Evolutionary conservation across 2,329 filamentous ascomycete genomes (phyloP), one percentile per base, ranked within the genome.

Genomic region (Apiospora aurea): DNA sequence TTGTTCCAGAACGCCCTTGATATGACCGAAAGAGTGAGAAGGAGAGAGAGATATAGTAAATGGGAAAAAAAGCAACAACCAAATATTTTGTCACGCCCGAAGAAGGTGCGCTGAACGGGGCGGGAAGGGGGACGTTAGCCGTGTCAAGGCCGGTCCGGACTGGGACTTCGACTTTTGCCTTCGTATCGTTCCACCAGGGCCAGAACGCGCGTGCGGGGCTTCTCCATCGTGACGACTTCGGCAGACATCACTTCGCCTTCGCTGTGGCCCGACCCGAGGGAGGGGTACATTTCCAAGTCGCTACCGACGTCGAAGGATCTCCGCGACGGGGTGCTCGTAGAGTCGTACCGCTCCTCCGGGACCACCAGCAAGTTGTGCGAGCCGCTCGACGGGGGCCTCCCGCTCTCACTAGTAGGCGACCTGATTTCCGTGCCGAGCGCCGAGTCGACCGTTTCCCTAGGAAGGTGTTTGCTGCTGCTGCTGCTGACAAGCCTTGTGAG

Each of bases 161-260:
- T 88, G 5, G 75, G 78, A 34, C 83, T 82, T 57, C 83, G 80
- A 73, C 84, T 87, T 70, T 80, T 78, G 46, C 79, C 83, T 82
- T 90, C 88, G 72, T 90, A 83, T 72, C 81, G 85, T 76, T 90
- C 84, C 51, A 90, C 87, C 87, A 90, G 89, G 66, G 84, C 83
- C 67, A 88, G 78, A 41, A 90, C 88, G 47, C 84, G 79, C 18
- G 85, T 85, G 74, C 81, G 78, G 13, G 85, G 83, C 72, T 79
- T 79, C 74, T 81, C 79, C 44, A 81, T 74, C 68, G 73, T 76
- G 69, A 88, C 81, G n/a, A 83, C 85, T 77, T 88, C 83, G 4
- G 87, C 87, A 26, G 83, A 77, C 14, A 76, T 66, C 13, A 80
- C 74, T 6, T 77, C 76, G 4, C 73, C 75, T 29, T 80, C 78